Percentiles rank a stretch among this genome's conserved stretches.
Evolutionary conservation across 2,329 filamentous ascomycete species (phyloP).

Genomic region (Claviceps sp.): DNA sequence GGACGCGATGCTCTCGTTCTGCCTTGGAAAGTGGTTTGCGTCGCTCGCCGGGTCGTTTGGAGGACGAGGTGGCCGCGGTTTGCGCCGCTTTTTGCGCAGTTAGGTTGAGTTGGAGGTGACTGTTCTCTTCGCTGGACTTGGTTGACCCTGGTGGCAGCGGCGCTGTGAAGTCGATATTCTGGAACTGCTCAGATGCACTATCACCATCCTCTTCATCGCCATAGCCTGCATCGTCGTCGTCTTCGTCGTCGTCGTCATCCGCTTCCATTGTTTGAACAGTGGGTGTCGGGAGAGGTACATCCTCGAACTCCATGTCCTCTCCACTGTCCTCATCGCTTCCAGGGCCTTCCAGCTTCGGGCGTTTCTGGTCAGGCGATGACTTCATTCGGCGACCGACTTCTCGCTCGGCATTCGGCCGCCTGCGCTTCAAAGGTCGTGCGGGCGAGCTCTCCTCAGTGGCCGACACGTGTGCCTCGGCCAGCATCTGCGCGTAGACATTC

Average conservation of each 20-base stretch:
- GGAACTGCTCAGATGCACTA: conserved; percentile 22
- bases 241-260: conserved; percentile 31
- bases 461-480: conserved; percentile 32
- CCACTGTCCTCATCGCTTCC: conserved; percentile 19
- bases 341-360: not conserved
- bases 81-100: conserved; percentile 32
- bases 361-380: not conserved
- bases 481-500: conserved; percentile 35
- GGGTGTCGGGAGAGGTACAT: conserved; percentile 32
- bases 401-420: conserved; percentile 12
- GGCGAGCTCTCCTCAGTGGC: conserved; percentile 12
- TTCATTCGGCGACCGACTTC: not conserved
- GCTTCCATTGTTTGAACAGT: conserved; percentile 37
- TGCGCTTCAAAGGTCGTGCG: conserved; percentile 28
- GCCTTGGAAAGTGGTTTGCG: conserved; percentile 40
- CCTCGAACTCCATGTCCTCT: conserved; percentile 34
- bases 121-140: conserved; percentile 13
- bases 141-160: conserved; percentile 12
- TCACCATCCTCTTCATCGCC: conserved; percentile 24
- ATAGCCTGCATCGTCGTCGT: conserved; percentile 27
- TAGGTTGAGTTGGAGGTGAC: conserved; percentile 38
- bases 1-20: conserved; percentile 45
- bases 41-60: conserved; percentile 22
- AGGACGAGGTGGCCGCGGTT: conserved; percentile 18
- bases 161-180: conserved; percentile 32